Evolutionary conservation across 352 stramenopile genomes (phyloP).

Genomic region (Pythium myriotylum): DNA sequence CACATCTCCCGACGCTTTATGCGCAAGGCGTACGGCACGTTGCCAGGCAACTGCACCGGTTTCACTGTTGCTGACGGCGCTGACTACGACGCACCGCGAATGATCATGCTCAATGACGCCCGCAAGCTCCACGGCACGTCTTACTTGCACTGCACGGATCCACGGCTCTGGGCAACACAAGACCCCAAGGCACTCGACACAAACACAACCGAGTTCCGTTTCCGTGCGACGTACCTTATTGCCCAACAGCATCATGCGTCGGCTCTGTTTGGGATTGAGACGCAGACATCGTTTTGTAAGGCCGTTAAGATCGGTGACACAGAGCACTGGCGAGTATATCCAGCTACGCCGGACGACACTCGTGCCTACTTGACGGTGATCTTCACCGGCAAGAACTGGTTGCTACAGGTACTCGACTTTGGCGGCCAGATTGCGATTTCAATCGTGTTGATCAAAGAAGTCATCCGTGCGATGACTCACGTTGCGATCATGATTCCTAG

Average conservation of each 20-base stretch:
- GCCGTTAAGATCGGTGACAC: constrained; percentile 22
- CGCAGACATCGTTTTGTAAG: constrained; percentile 22
- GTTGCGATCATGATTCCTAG: constrained; percentile 10
- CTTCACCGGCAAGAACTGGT: constrained; percentile 20
- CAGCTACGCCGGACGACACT: constrained; percentile 11
- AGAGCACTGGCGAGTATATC: constrained; percentile 17
- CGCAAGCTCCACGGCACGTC: constrained; percentile 11
- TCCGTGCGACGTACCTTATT: constrained; percentile 28
- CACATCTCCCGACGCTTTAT: constrained; percentile 15
- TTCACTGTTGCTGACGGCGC: constrained; percentile 15
- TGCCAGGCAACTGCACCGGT: constrained; percentile 22
- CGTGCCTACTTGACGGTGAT: constrained; percentile 23
- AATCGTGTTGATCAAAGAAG: constrained; percentile 12
- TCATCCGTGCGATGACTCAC: constrained; percentile 2
- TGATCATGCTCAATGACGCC: constrained; percentile 19
- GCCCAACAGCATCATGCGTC: constrained; percentile 28
- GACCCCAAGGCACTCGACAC: background rate
- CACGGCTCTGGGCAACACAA: constrained; percentile 4
- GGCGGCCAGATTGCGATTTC: constrained; percentile 17
- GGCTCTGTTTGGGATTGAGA: constrained; percentile 24
- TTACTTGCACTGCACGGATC: constrained; percentile 24
- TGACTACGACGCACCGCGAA: constrained; percentile 6
- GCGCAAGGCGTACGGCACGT: constrained; percentile 18
- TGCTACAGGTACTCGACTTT: constrained; percentile 19
- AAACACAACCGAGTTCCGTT: constrained; percentile 20